Evolutionary conservation across 2,329 filamentous ascomycete species (phyloP).

Genomic region (Trichoderma brevicompactum): DNA sequence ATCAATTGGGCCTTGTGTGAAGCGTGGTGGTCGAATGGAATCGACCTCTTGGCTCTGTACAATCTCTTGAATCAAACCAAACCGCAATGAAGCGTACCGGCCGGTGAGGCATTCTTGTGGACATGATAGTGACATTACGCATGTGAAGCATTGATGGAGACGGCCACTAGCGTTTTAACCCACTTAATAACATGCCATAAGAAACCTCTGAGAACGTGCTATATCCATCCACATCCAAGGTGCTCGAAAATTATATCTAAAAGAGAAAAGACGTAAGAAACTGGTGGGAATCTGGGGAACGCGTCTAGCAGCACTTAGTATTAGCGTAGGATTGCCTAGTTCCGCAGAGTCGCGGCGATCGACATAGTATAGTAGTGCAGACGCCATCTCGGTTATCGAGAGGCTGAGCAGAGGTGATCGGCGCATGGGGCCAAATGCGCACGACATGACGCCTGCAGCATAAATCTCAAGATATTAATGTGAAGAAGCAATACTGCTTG

Average conservation of each 20-base stretch:
- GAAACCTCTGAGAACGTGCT: background rate
- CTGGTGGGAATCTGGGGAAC: background rate
- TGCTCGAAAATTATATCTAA: background rate
- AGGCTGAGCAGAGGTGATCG: background rate
- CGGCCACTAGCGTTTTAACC: background rate
- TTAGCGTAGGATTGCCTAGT: constrained; percentile 10
- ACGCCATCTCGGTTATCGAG: constrained; percentile 12
- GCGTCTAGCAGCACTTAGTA: background rate
- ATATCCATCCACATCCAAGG: background rate
- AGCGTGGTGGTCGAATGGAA: background rate
- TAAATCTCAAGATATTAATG: background rate
- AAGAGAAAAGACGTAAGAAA: background rate
- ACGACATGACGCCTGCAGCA: background rate
- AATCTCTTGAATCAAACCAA: background rate
- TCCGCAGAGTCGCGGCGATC: background rate
- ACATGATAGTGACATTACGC: background rate
- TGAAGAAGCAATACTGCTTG: no score
- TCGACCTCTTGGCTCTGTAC: background rate
- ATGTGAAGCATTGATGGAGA: background rate
- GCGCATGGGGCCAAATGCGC: background rate
- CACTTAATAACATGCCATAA: background rate
- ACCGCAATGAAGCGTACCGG: background rate
- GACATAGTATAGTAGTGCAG: background rate
- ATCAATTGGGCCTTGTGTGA: no score
- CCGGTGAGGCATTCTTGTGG: background rate